Evolutionary conservation across 75 land plant species (phyloP), one percentile per base, ranked within the genome.

Genomic region (Cryptomeria japonica): DNA sequence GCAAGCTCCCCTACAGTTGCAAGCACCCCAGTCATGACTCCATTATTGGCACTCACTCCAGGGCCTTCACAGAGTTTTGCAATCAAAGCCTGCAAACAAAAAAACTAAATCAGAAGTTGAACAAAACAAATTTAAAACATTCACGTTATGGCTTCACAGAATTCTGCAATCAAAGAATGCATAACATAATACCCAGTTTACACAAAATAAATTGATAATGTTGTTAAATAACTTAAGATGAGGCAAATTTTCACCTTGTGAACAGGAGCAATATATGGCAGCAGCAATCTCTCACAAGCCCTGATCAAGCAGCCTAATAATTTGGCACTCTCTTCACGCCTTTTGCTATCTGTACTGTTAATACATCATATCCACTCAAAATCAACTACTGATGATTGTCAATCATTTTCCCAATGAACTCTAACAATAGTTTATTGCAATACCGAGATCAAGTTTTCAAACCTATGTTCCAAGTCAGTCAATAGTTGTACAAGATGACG

Each of bases 1-100:
- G 99, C 95, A 92, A 98, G 99, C 87, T 98, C 99, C 36, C 99
- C 99, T 87, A 98, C 96, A 85, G 99, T 98, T 72, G 99, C 97
- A 92, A 98, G 95, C 80, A 97, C 97, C 68, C 97, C 99, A 86
- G 93, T 94, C 36, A 98, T 93, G 82, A 98, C 92, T 46, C 94
- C 99, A 92, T 92, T 93, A 87, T 96, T 98, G 76, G 97, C 95
- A 95, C 91, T 95, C 13, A 87, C 90, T 55, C 94, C 95, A 86
- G 96, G 86, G 37, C 95, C 96, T 83, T 98, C 99, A 82, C 82
- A 47, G 14, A 98, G 91, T 89, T 95, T 96, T 53, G 94, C 92
- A 18, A 97, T 89, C 84, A 98, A 94, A 18, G 95, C 97, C 99
- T 98, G 90, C 85, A 88, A 61, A 39, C 15, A 39, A 55, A 32